Evolutionary conservation across 352 stramenopile species (phyloP).

Genomic region (Globisporangium polare): DNA sequence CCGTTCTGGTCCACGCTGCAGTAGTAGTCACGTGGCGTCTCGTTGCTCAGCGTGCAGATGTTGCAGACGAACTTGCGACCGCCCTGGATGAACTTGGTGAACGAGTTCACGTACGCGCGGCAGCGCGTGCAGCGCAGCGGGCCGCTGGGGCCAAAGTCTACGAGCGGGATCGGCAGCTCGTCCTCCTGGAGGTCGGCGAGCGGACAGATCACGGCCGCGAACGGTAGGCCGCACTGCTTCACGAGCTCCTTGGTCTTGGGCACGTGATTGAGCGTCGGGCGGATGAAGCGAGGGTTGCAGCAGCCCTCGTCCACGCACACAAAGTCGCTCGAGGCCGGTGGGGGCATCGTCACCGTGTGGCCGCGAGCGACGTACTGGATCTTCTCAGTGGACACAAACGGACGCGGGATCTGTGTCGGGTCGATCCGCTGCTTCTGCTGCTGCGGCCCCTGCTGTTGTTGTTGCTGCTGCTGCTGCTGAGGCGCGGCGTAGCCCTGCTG

Average conservation of each 20-base stretch:
- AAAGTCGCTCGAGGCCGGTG: slow-evolving; percentile 72
- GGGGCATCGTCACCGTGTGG: slow-evolving; percentile 82
- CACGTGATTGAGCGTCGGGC: slow-evolving; percentile 83
- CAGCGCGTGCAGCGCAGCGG: slow-evolving; percentile 84
- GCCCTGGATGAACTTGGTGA: slow-evolving; percentile 84
- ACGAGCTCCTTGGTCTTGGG: slow-evolving; percentile 68
- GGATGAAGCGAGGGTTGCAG: slow-evolving; percentile 88
- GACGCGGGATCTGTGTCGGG: slow-evolving; percentile 84
- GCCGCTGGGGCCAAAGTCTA: slow-evolving; percentile 81
- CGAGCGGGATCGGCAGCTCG: slow-evolving; percentile 76
- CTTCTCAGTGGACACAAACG: slow-evolving; percentile 56
- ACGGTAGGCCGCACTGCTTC: slow-evolving; percentile 71
- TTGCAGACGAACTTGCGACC: slow-evolving; percentile 88
- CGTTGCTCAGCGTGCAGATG: slow-evolving; percentile 82
- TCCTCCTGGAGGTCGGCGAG: slow-evolving; percentile 79
- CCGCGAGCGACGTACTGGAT: slow-evolving; percentile 76
- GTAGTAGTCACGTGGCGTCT: slow-evolving; percentile 84
- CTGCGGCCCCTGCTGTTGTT: slow-evolving; percentile 35
- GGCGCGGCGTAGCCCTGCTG: slow-evolving; percentile 11
- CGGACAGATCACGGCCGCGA: slow-evolving; percentile 80
- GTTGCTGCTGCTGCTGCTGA: slow-evolving; percentile 24
- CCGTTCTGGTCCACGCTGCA: slow-evolving; percentile 86
- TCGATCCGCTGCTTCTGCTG: slow-evolving; percentile 80
- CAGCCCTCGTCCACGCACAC: slow-evolving; percentile 83
- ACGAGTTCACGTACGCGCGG: slow-evolving; percentile 86